Evolutionary conservation across 2,329 filamentous ascomycete species (phyloP).

Genomic region (Penicillium sp.): DNA sequence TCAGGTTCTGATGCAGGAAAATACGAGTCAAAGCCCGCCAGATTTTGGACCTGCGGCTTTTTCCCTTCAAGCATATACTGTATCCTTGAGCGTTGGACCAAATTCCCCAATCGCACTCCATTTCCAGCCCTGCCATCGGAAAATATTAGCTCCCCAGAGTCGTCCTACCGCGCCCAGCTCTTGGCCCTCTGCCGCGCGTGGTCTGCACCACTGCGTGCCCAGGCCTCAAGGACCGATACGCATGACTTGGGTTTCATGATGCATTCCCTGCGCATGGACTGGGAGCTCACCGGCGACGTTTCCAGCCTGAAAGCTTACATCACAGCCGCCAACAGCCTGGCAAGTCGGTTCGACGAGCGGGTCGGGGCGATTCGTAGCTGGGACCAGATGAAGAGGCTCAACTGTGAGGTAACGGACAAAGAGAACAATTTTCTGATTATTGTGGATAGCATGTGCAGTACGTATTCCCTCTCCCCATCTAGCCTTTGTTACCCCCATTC

Average conservation of each 20-base stretch:
- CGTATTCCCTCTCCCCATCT: neutral
- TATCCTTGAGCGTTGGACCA: slow-evolving; percentile 17
- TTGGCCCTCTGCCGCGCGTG: slow-evolving; percentile 12
- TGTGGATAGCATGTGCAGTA: neutral
- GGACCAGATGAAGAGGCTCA: neutral
- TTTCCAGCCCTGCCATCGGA: neutral
- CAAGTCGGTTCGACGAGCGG: neutral
- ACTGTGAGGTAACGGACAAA: neutral
- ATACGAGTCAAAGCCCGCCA: slow-evolving; percentile 9
- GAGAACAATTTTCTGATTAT: neutral
- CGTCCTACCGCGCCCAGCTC: neutral
- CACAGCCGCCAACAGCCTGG: neutral
- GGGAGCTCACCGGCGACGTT: neutral
- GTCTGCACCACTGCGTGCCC: neutral
- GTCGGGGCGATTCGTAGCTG: neutral
- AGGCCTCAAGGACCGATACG: neutral
- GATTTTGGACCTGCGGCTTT: slow-evolving; percentile 29
- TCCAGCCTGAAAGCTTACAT: neutral
- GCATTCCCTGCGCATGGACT: neutral
- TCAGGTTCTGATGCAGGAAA: neutral
- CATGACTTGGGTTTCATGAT: neutral
- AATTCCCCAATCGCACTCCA: neutral
- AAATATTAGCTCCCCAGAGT: neutral
- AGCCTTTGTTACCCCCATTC: neutral
- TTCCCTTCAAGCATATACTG: slow-evolving; percentile 20